Evolutionary conservation across 2,329 filamentous ascomycete species (phyloP).

Genomic region (Ophiostoma piceae): DNA sequence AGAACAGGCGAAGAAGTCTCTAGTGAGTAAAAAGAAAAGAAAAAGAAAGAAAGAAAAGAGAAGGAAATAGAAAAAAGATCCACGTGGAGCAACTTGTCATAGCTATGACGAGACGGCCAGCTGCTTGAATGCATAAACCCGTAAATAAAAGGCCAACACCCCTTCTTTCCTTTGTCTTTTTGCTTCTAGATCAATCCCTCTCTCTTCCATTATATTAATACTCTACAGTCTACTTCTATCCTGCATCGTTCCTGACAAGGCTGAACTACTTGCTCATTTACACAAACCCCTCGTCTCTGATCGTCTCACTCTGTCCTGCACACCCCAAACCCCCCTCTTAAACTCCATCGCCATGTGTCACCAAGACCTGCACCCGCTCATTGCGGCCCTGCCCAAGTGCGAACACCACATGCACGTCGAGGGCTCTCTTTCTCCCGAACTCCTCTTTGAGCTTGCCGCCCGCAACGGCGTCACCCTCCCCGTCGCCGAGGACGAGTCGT

Average conservation of each 20-base stretch:
- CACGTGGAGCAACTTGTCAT: neutral
- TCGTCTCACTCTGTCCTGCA: neutral
- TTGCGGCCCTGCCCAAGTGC: constrained; percentile 66
- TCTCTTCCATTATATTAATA: neutral
- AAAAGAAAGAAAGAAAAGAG: neutral
- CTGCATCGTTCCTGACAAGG: neutral
- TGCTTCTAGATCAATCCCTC: neutral
- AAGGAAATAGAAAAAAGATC: constrained; percentile 7
- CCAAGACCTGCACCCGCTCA: constrained; percentile 51
- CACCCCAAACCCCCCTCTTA: neutral
- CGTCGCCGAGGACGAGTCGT: constrained; percentile 52
- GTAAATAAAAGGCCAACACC: neutral
- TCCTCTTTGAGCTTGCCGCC: constrained; percentile 64
- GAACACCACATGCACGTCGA: constrained; percentile 80
- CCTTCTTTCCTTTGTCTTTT: neutral
- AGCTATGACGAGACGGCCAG: constrained; percentile 1
- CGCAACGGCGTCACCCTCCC: constrained; percentile 62
- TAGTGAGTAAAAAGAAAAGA: neutral
- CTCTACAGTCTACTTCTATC: constrained; percentile 10
- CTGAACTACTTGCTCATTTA: neutral
- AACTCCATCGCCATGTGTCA: constrained; percentile 48
- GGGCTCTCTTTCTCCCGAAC: constrained; percentile 63
- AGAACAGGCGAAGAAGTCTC: neutral
- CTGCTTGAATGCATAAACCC: neutral
- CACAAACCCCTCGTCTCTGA: neutral